Evolutionary conservation across 805 yeast species (phyloP).

Genomic region (Cyberlindnera meyerae): DNA sequence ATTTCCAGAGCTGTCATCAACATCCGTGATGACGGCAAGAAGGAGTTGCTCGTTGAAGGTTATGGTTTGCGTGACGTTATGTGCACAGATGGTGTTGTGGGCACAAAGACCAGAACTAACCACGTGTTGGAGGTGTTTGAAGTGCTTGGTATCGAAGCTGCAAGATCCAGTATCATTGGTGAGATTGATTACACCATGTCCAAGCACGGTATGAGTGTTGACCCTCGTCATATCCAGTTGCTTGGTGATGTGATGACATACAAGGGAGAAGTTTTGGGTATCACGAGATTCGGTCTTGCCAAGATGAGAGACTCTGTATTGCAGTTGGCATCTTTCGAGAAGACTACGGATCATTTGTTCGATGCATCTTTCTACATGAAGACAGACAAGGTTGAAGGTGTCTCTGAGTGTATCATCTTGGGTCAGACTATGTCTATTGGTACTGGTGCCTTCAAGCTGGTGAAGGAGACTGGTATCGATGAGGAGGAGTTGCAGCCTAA

Average conservation of each 20-base stretch:
- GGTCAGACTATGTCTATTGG: constrained; percentile 98
- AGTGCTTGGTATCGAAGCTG: constrained; percentile 97
- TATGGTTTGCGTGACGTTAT: constrained; percentile 94
- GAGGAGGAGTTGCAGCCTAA: constrained; percentile 40
- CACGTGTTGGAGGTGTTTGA: constrained; percentile 86
- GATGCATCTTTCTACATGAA: constrained; percentile 99
- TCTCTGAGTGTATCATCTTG: constrained; percentile 91
- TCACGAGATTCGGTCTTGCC: constrained; percentile 95
- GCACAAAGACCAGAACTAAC: constrained; percentile 81
- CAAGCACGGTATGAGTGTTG: constrained; percentile 99
- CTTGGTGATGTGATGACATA: constrained; percentile 98
- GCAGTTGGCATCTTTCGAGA: constrained; percentile 95
- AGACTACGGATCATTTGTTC: constrained; percentile 96
- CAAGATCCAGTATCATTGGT: constrained; percentile 83
- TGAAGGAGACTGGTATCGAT: constrained; percentile 48
- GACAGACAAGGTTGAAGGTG: constrained; percentile 94
- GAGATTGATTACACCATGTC: constrained; percentile 98
- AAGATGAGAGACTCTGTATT: constrained; percentile 98
- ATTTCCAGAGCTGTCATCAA: constrained; percentile 96
- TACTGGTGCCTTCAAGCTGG: constrained; percentile 91
- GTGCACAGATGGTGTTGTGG: constrained; percentile 96
- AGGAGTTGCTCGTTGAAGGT: constrained; percentile 94
- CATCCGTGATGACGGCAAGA: constrained; percentile 77
- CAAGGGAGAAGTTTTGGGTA: constrained; percentile 97
- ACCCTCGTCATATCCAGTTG: constrained; percentile 97